These are phyloP conservation scores for Solanum etuberosum DNA, from an alignment of 257 asterid genomes.

Conservation along the genomic window DNA sequence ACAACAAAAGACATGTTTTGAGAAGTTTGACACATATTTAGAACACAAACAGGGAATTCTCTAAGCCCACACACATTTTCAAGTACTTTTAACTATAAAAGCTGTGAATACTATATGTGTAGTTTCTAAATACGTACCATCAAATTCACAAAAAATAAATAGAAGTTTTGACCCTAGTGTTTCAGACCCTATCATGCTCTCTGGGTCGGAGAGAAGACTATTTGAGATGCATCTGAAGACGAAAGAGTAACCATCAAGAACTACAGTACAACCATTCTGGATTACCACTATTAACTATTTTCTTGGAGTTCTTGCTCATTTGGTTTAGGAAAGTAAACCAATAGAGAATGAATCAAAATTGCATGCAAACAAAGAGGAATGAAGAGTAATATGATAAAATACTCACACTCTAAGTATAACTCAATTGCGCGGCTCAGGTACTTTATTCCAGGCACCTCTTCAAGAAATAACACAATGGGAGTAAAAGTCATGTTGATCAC, in stretches of 20 bases:
- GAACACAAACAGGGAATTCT: background rate
- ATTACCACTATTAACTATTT: background rate
- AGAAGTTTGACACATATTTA: background rate
- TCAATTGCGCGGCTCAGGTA: slow-evolving; percentile 86
- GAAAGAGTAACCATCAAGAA: background rate
- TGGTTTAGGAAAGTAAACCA: background rate
- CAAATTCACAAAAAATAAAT: background rate
- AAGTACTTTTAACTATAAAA: background rate
- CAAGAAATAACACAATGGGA: slow-evolving; percentile 82
- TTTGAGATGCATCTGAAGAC: background rate
- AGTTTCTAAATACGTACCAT: background rate
- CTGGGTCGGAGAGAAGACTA: background rate
- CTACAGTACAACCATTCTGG: background rate
- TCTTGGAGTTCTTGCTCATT: background rate
- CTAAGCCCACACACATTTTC: background rate
- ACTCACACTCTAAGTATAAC: slow-evolving; percentile 86
- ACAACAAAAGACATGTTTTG: background rate
- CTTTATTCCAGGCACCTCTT: slow-evolving; percentile 79
- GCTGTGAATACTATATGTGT: background rate
- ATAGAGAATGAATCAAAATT: background rate
- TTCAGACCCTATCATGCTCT: background rate
- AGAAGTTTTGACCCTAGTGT: background rate
- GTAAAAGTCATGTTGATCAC: slow-evolving; percentile 91
- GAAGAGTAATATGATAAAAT: background rate
- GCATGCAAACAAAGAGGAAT: background rate